phyloP scores from a whole-genome alignment of 2,329 filamentous ascomycete species.

The Leptographium wingfieldii region DNA sequence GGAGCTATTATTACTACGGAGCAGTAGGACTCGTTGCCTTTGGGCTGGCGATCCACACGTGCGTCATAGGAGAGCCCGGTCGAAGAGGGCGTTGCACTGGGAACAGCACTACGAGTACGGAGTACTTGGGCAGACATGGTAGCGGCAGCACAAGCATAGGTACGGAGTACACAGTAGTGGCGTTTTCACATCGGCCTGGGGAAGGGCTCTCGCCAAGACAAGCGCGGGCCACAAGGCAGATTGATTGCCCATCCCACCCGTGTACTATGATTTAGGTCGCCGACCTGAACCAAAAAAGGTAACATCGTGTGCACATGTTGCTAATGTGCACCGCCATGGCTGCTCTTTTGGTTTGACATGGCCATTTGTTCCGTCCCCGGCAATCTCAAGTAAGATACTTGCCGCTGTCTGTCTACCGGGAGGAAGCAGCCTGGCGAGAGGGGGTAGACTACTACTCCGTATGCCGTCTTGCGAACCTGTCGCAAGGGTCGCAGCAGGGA shows the following conservation, averaged over 20 bases:
- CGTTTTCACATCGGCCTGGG: neutral
- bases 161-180: neutral
- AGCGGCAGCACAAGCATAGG: neutral
- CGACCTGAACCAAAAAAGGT: neutral
- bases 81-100: conserved; percentile 22
- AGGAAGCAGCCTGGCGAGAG: too few relatives aligned
- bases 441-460: too few relatives aligned
- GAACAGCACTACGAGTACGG: conserved; percentile 21
- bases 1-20: neutral
- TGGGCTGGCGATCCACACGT: neutral
- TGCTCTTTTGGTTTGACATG: neutral
- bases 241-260: neutral
- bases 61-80: conserved; percentile 10
- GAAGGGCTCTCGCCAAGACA: neutral
- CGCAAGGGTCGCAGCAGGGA: too few relatives aligned
- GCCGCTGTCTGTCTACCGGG: neutral
- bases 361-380: neutral
- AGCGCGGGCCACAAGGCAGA: neutral
- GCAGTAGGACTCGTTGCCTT: neutral
- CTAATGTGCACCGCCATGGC: neutral
- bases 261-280: neutral
- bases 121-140: neutral
- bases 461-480: too few relatives aligned
- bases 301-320: neutral
- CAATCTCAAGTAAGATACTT: neutral